phyloP scores from a whole-genome alignment of 2,329 filamentous ascomycete genomes.

The Fusarium sp. region DNA sequence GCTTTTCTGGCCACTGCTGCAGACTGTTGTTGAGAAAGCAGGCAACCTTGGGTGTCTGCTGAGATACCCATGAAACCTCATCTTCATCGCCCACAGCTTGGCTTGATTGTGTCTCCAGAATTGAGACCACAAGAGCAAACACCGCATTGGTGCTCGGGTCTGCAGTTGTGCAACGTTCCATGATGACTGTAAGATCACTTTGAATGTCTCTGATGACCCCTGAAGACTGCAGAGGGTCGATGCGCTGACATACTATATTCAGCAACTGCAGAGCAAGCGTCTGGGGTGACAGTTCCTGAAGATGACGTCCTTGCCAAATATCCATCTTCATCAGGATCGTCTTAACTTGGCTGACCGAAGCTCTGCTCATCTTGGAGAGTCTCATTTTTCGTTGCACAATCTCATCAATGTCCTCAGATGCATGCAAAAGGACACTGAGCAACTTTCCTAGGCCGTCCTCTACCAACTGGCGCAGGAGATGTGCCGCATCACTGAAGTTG shows the following conservation, averaged over 20 bases:
- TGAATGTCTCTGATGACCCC: constrained; percentile 45
- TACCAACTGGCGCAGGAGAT: constrained; percentile 67
- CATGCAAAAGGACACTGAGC: constrained; percentile 65
- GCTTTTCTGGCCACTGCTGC: constrained; percentile 44
- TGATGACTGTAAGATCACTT: constrained; percentile 38
- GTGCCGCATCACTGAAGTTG: constrained; percentile 67
- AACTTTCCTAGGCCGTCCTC: constrained; percentile 65
- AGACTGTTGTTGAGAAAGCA: constrained; percentile 46
- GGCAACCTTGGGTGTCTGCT: constrained; percentile 44
- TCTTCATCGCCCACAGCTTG: constrained; percentile 36
- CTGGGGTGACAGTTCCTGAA: constrained; percentile 67
- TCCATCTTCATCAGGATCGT: constrained; percentile 61
- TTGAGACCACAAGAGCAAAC: constrained; percentile 56
- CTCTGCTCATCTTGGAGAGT: constrained; percentile 73
- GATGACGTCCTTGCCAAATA: constrained; percentile 69
- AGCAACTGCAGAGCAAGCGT: constrained; percentile 72
- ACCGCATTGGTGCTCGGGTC: constrained; percentile 46
- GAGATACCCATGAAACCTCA: constrained; percentile 36
- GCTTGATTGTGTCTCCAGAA: constrained; percentile 50
- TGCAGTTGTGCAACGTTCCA: constrained; percentile 33
- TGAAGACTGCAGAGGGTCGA: constrained; percentile 44
- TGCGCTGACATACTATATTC: constrained; percentile 53
- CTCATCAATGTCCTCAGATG: constrained; percentile 64
- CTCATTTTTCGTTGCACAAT: constrained; percentile 74
- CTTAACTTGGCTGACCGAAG: constrained; percentile 65